Conservation (phyloP, 306 rosid species). For the Trifolium subterraneum region DNA sequence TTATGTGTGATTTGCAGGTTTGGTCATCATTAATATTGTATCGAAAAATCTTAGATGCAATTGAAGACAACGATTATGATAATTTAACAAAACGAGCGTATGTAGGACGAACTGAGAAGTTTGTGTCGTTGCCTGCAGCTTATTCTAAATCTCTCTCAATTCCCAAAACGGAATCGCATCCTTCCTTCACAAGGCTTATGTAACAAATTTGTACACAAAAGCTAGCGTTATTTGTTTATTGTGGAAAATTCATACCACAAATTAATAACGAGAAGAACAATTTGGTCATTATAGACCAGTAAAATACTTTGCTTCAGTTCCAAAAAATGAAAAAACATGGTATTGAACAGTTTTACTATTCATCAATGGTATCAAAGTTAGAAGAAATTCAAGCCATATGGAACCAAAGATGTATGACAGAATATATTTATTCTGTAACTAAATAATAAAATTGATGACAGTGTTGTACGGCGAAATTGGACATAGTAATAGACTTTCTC, state of each 20-base stretch:
- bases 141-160: conserved; percentile 67
- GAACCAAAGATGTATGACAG: background rate
- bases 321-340: background rate
- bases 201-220: conserved; percentile 10
- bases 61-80: conserved; percentile 77
- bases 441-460: background rate
- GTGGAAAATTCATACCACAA: background rate
- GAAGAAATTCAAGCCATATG: background rate
- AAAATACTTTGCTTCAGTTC: background rate
- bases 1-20: conserved; percentile 58
- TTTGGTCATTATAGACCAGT: background rate
- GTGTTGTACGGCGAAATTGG: background rate
- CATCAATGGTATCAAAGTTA: background rate
- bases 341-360: background rate
- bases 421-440: background rate
- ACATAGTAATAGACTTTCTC: no score
- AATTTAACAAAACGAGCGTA: conserved; percentile 81
- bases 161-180: conserved; percentile 13
- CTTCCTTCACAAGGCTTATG: conserved; percentile 27
- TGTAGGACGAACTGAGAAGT: conserved; percentile 68
- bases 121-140: conserved; percentile 71
- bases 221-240: background rate
- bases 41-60: conserved; percentile 75
- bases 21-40: conserved; percentile 82
- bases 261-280: background rate